Evolutionary conservation across 176 grass and related monocot genomes (phyloP).

Genomic region (Triticum dicoccoides): DNA sequence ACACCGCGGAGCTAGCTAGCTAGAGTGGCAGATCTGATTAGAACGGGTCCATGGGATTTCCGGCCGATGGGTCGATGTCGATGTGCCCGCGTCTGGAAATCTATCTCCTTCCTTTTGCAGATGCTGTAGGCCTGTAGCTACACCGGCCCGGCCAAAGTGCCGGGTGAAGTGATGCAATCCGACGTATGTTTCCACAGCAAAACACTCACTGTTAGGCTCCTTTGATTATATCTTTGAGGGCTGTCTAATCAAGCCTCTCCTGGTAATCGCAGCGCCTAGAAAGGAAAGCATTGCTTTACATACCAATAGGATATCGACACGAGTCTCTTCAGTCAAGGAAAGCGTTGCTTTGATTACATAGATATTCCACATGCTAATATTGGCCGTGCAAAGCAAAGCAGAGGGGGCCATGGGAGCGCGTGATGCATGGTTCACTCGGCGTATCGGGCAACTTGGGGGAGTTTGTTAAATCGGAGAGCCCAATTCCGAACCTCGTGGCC

Average conservation of each 20-base stretch:
- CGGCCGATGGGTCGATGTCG: background rate
- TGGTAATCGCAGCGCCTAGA: background rate
- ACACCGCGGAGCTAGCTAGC: too few relatives aligned
- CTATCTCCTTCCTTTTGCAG: too few relatives aligned
- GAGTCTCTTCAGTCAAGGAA: background rate
- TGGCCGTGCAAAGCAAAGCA: background rate
- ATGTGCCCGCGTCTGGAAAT: background rate
- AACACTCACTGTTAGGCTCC: too few relatives aligned
- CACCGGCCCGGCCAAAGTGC: too few relatives aligned
- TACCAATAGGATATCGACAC: too few relatives aligned
- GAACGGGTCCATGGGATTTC: background rate
- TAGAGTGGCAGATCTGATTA: background rate
- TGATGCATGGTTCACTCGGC: background rate
- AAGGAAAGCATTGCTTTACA: too few relatives aligned
- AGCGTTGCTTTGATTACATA: background rate
- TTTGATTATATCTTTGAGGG: too few relatives aligned
- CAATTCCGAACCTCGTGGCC: constrained; percentile 27
- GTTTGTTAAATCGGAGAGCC: background rate
- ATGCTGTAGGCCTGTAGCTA: too few relatives aligned
- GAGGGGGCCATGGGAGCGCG: background rate
- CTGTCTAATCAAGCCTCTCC: too few relatives aligned
- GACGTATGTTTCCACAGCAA: too few relatives aligned
- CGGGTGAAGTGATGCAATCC: too few relatives aligned
- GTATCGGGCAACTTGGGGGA: constrained; percentile 21
- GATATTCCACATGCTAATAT: background rate